These are phyloP conservation scores for Trichoderma semiorbis DNA, from an alignment of 2,329 filamentous ascomycete genomes.

Conservation along the genomic window DNA sequence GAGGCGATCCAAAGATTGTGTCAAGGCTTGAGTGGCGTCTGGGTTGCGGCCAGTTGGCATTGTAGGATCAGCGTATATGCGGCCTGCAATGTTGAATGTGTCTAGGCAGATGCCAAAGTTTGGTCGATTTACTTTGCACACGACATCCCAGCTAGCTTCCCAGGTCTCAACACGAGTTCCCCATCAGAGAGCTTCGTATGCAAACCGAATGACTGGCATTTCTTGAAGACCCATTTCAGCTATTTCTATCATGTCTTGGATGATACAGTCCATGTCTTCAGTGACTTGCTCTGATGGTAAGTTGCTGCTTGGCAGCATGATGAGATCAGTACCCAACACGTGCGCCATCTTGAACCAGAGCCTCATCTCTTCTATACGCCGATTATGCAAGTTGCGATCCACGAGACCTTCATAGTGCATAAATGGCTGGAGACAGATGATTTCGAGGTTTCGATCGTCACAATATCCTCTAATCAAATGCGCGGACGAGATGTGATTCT, in stretches of 20 bases:
- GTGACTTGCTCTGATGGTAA: conserved; percentile 47
- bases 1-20: conserved; percentile 52
- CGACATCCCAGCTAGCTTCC: conserved; percentile 68
- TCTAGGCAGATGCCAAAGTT: conserved; percentile 78
- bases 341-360: conserved; percentile 67
- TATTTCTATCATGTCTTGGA: conserved; percentile 59
- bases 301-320: conserved; percentile 72
- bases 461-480: conserved; percentile 55
- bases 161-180: conserved; percentile 67
- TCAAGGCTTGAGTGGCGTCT: conserved; percentile 54
- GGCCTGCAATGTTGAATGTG: conserved; percentile 72
- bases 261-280: conserved; percentile 52
- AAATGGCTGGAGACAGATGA: conserved; percentile 73
- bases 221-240: conserved; percentile 64
- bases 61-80: conserved; percentile 67
- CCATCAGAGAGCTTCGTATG: conserved; percentile 72
- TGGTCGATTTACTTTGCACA: conserved; percentile 58
- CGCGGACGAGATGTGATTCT: conserved; percentile 56
- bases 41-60: conserved; percentile 46
- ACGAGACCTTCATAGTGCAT: conserved; percentile 72
- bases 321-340: conserved; percentile 64
- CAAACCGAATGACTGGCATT: conserved; percentile 59
- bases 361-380: conserved; percentile 58
- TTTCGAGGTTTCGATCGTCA: conserved; percentile 46
- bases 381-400: conserved; percentile 56